A percentile compares a stretch with the other conserved stretches of the same genome.
phyloP scores from a whole-genome alignment of 495 filamentous ascomycete species.

The Trichoderma reesei region DNA sequence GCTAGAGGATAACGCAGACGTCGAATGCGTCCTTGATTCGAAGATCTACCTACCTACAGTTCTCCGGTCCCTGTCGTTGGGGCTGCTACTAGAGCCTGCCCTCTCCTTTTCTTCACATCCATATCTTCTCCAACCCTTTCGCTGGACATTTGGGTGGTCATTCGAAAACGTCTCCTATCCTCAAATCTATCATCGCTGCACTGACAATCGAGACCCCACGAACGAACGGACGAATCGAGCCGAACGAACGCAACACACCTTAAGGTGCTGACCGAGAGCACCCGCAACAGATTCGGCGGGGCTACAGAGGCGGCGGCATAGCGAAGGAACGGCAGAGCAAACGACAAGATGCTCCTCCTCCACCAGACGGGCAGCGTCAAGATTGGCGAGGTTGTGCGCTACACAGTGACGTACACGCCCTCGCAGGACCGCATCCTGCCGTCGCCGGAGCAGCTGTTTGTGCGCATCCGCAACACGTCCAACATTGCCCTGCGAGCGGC shows the following conservation, averaged over 20 bases:
- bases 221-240: too few relatives aligned
- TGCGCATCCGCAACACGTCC: constrained; percentile 87
- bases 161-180: too few relatives aligned
- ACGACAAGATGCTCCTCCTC: constrained; percentile 66
- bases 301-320: background rate
- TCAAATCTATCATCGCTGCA: too few relatives aligned
- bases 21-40: background rate
- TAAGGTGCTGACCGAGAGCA: too few relatives aligned
- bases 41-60: background rate
- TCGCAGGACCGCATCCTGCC: constrained; percentile 78
- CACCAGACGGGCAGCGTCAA: constrained; percentile 84
- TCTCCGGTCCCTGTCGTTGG: background rate
- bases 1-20: background rate
- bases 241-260: too few relatives aligned
- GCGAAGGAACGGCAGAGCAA: constrained; percentile 2
- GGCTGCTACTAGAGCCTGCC: background rate
- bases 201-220: too few relatives aligned
- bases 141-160: too few relatives aligned
- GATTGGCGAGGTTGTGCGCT: constrained; percentile 83
- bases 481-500: constrained; percentile 84
- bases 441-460: constrained; percentile 62
- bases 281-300: background rate
- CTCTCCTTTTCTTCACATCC: too few relatives aligned
- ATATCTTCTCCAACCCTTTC: too few relatives aligned
- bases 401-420: constrained; percentile 91